Base-by-base conservation (phyloP, 2,329 filamentous ascomycete species). In the Xylogone sp. region DNA sequence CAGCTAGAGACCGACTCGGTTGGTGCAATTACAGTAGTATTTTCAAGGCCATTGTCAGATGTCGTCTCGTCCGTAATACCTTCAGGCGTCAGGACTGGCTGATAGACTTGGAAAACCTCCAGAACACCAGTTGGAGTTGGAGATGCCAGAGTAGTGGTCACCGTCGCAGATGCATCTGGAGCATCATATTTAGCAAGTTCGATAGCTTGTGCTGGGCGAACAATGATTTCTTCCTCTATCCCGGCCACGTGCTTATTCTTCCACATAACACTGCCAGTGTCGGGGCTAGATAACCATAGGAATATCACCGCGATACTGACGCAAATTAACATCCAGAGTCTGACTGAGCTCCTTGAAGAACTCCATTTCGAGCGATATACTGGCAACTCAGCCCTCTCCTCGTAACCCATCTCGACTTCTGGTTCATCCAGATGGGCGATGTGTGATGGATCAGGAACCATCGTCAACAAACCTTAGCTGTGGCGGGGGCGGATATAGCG, bases 41-140 rank as follows among this genome's bases (percentile, higher is more conserved):
- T 58, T 42, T 58, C 58, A 43, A 56, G 56, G 49, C 63, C 56
- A 56, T 62, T 48, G 53, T 57, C 50, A 53, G 58, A 24, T 53
- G 63, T 53, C 48, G 66, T 68, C 48, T 69, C 60, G 59, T 72
- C 69, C 54, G 66, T 66, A 42, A 71, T 53, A 7, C 75, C 72
- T 43, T 68, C 56, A 0, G 78, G 76, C 19, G 74, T 78, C 50
- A 82, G 67, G 2, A 90, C 77, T 1, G 87, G 87, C 58, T 82
- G 80, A 48, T 84, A 79, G 16, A 90, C 81, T 68, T 90, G 80
- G 59, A 90, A 84, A 61, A 84, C 86, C 58, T 86, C 75, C 48
- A 87, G 71, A 21, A 74, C 58, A 62, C 64, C n/a, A 16, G 54
- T 50, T 7, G 59, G 49, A 3, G 57, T 53, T 16, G 64, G 49